Percentiles rank a stretch among this genome's conserved stretches.
Conservation (phyloP, 192 early-diverging fungal species). For the Mycoemilia scoparia region DNA sequence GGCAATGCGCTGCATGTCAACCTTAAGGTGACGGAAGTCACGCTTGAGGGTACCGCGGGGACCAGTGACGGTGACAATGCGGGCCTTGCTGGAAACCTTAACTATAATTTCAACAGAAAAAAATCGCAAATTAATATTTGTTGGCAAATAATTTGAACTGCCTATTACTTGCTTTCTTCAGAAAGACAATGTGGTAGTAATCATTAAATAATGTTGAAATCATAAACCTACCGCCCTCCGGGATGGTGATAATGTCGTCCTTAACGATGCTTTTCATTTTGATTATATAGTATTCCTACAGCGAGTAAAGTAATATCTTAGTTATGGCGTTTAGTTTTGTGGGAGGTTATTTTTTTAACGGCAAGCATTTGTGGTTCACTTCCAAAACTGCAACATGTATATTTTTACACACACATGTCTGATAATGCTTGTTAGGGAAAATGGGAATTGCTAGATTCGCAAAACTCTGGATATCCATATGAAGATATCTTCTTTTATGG, state of each 20-base stretch:
- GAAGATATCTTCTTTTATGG: no score
- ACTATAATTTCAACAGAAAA: no score
- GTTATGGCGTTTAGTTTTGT: not conserved
- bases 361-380: not conserved
- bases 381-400: not conserved
- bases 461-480: no score
- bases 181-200: not conserved
- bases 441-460: not conserved
- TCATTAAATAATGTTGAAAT: no score
- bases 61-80: slow-evolving; percentile 70
- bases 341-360: not conserved
- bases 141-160: not conserved
- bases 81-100: slow-evolving; percentile 71
- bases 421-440: not conserved
- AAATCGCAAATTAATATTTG: not conserved
- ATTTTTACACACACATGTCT: not conserved
- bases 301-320: not conserved
- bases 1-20: slow-evolving; percentile 61
- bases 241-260: slow-evolving; percentile 77
- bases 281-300: not conserved
- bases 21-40: slow-evolving; percentile 84
- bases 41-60: slow-evolving; percentile 78
- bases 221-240: no score
- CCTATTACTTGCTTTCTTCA: no score
- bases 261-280: slow-evolving; percentile 84